These are phyloP conservation scores for Simplicillium aogashimaense DNA, from an alignment of 2,329 filamentous ascomycete genomes.

Conservation along the genomic window DNA sequence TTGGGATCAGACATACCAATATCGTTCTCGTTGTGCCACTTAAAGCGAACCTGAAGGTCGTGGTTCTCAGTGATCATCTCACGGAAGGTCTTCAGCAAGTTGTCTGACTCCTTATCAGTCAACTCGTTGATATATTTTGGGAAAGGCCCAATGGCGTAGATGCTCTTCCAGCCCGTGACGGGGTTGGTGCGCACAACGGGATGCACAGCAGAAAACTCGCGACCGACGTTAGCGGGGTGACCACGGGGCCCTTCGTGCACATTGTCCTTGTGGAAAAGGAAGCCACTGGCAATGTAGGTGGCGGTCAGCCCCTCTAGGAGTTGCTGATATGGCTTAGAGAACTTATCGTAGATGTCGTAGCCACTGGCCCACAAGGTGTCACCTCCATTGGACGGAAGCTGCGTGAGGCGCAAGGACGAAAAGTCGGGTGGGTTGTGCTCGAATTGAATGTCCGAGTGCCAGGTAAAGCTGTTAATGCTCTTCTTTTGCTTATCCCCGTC, in stretches of 20 bases:
- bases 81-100: conserved; percentile 41
- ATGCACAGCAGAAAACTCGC: conserved; percentile 37
- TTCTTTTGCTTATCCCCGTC: conserved; percentile 16
- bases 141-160: conserved; percentile 43
- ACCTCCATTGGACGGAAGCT: conserved; percentile 45
- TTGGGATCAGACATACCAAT: conserved; percentile 12
- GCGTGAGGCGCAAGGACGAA: conserved; percentile 45
- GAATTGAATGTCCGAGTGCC: conserved; percentile 48
- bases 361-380: conserved; percentile 55
- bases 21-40: conserved; percentile 35
- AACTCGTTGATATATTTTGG: conserved; percentile 40
- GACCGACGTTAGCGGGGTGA: conserved; percentile 39
- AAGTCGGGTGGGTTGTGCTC: conserved; percentile 52
- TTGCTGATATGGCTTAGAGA: conserved; percentile 37
- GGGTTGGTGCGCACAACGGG: conserved; percentile 48
- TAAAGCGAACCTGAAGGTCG: conserved; percentile 40
- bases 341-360: conserved; percentile 49
- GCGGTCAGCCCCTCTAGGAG: conserved; percentile 43
- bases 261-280: too few relatives aligned
- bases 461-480: conserved; percentile 17
- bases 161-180: conserved; percentile 46
- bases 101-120: conserved; percentile 32
- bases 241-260: conserved; percentile 24
- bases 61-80: conserved; percentile 43
- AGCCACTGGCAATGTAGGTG: conserved; percentile 17